phyloP scores from a whole-genome alignment of 176 grass and related monocot genomes.

The Aegilops bicornis region DNA sequence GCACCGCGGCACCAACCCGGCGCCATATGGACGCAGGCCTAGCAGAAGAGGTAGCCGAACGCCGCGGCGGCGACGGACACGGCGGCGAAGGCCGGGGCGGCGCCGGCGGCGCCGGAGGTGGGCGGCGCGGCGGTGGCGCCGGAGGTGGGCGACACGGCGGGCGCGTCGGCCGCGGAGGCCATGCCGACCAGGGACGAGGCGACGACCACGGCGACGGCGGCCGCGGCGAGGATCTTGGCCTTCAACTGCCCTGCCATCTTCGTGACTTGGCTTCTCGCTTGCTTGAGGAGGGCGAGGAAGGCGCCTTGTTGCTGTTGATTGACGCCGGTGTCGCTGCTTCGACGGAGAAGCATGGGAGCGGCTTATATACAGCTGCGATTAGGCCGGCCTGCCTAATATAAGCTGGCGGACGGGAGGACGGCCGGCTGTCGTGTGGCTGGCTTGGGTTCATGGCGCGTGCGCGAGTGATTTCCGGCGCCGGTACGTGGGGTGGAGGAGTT shows the following conservation, averaged over 20 bases:
- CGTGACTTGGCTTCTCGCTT: background rate
- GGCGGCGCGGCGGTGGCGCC: constrained; percentile 13
- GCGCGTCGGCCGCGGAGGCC: constrained; percentile 30
- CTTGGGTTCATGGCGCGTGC: background rate
- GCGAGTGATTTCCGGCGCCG: constrained; percentile 11
- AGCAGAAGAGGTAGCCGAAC: constrained; percentile 43
- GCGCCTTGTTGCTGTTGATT: background rate
- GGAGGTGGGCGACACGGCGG: constrained; percentile 24
- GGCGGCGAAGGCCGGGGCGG: constrained; percentile 18
- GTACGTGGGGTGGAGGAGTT: background rate
- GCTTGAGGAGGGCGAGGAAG: background rate
- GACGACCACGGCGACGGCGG: constrained; percentile 7
- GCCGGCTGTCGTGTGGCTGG: constrained; percentile 25
- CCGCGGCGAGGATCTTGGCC: constrained; percentile 39
- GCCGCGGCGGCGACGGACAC: constrained; percentile 11
- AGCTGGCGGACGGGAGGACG: constrained; percentile 5
- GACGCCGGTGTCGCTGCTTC: background rate
- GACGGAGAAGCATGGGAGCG: background rate
- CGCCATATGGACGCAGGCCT: background rate
- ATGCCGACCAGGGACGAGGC: constrained; percentile 32
- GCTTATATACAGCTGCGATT: constrained; percentile 2
- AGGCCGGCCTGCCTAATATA: background rate
- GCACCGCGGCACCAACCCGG: background rate
- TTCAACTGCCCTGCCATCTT: constrained; percentile 39
- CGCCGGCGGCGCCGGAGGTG: background rate